Evolutionary conservation across 768 basidiomycete species (phyloP).

Genomic region (Leccinum boreale): DNA sequence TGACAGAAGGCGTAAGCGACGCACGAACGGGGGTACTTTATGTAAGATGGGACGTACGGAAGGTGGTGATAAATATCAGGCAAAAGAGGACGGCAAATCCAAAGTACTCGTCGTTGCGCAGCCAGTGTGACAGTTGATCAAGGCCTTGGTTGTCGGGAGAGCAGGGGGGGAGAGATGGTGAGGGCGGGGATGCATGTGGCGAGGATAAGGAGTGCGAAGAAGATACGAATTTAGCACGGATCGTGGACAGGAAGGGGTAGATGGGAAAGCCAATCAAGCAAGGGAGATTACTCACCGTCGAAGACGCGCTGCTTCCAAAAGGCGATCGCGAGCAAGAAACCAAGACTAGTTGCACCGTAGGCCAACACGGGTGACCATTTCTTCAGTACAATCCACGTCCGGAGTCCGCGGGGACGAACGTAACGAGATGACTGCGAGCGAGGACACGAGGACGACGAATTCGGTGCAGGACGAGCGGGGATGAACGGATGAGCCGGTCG

Average conservation of each 20-base stretch:
- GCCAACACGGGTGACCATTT: conserved; percentile 77
- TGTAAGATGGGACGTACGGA: conserved; percentile 54
- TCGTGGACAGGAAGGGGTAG: background rate
- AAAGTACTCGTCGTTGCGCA: conserved; percentile 65
- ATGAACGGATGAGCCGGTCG: conserved; percentile 19
- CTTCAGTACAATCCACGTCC: conserved; percentile 57
- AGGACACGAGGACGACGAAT: conserved; percentile 10
- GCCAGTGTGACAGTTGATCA: conserved; percentile 76
- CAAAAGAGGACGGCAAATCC: conserved; percentile 79
- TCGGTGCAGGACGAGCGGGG: conserved; percentile 18
- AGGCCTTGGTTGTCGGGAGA: conserved; percentile 50
- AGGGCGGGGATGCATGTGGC: background rate
- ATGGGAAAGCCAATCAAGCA: background rate
- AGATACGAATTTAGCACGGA: conserved; percentile 1
- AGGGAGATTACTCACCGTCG: conserved; percentile 50
- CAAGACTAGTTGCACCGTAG: conserved; percentile 74
- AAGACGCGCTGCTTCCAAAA: conserved; percentile 85
- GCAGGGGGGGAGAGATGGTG: background rate
- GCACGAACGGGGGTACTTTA: background rate
- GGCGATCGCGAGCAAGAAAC: conserved; percentile 76
- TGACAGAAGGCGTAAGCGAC: conserved; percentile 10
- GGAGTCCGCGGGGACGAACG: conserved; percentile 45
- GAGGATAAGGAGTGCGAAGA: background rate
- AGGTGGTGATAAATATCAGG: conserved; percentile 83
- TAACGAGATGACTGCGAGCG: conserved; percentile 30